Evolutionary conservation across 345 rosid species (phyloP).

Genomic region (Gossypium turneri): DNA sequence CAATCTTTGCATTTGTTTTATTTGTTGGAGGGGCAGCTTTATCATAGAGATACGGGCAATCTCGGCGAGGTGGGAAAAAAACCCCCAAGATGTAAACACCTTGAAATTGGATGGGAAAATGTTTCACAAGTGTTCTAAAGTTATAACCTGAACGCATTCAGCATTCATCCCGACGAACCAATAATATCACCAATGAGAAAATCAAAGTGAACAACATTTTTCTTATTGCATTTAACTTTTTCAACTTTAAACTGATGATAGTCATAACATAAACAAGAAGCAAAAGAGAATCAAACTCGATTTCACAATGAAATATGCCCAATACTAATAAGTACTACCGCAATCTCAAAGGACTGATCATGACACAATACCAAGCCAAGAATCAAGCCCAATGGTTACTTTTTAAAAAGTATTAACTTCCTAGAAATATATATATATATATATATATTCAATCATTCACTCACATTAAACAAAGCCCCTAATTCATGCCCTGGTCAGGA

Average conservation of each 20-base stretch:
- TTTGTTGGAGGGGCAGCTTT: no score
- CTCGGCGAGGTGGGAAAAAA: no score
- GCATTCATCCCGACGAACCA: neutral
- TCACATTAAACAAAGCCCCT: neutral
- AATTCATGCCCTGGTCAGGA: conserved; percentile 33
- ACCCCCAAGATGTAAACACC: no score
- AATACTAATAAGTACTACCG: neutral
- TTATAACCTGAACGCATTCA: no score
- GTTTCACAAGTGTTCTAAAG: no score
- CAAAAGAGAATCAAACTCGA: neutral
- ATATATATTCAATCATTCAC: conserved; percentile 20
- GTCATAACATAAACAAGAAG: neutral
- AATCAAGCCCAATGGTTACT: conserved; percentile 16
- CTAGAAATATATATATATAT: conserved; percentile 15
- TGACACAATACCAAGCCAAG: neutral
- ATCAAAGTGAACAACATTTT: neutral
- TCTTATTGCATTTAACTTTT: neutral
- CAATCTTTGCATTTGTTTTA: no score
- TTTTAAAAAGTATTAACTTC: conserved; percentile 26
- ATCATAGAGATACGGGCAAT: no score
- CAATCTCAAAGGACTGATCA: neutral
- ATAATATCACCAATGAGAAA: neutral
- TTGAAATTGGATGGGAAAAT: no score
- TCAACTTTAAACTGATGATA: neutral
- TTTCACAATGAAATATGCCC: neutral